Evolutionary conservation across 2,329 filamentous ascomycete genomes (phyloP).

Genomic region (Trichoderma simmonsii): DNA sequence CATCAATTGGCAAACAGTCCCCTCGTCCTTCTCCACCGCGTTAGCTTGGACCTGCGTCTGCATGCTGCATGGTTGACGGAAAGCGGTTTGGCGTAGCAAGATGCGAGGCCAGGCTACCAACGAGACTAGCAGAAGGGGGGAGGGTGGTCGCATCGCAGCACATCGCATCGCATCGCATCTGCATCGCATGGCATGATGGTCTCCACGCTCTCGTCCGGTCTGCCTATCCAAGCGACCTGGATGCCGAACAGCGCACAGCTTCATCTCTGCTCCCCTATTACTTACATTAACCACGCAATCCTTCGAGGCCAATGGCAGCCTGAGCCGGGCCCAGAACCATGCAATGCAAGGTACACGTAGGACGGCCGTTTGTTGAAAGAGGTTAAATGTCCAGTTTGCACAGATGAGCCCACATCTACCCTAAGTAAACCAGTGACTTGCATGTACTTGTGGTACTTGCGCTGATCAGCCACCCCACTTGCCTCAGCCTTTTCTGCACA

Average conservation of each 20-base stretch:
- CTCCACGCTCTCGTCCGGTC: conserved; percentile 1
- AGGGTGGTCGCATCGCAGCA: conserved; percentile 10
- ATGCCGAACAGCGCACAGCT: not conserved
- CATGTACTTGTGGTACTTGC: conserved; percentile 14
- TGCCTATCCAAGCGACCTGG: not conserved
- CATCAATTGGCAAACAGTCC: not conserved
- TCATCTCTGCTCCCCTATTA: not conserved
- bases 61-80: conserved; percentile 20
- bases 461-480: conserved; percentile 6
- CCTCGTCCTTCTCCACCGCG: conserved; percentile 8
- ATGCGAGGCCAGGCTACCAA: not conserved
- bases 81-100: conserved; percentile 19
- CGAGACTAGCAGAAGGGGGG: not conserved
- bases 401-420: not conserved
- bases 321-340: not conserved
- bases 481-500: not conserved
- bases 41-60: conserved; percentile 23
- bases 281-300: not conserved
- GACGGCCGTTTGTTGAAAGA: not conserved
- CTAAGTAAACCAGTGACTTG: conserved; percentile 1
- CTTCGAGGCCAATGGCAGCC: not conserved
- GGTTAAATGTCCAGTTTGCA: not conserved
- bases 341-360: conserved; percentile 4
- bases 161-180: not conserved
- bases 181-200: not conserved